A percentile compares a stretch with the other conserved stretches of the same genome.
These are phyloP conservation scores for Blastocystis sp. DNA, from an alignment of 352 stramenopile species.

Conservation along the genomic window DNA sequence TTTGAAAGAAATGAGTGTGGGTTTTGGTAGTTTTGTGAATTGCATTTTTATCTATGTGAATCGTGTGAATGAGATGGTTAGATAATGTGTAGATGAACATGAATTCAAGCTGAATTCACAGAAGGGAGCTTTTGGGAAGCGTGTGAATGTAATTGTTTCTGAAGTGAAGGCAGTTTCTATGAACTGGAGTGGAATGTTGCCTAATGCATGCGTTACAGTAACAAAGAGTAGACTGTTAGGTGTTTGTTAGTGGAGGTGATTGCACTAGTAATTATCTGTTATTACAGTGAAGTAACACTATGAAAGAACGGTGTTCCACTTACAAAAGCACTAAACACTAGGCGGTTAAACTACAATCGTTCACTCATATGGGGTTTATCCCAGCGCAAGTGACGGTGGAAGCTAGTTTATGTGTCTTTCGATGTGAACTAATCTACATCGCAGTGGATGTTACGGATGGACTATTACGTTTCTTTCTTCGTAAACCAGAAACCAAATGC, in stretches of 20 bases:
- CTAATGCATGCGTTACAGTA: too few species aligned
- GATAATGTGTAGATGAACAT: neutral
- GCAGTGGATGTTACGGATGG: neutral
- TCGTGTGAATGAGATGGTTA: neutral
- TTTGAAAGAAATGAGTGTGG: neutral
- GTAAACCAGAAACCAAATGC: neutral
- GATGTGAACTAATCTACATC: neutral
- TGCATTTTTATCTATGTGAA: neutral
- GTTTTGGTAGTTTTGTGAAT: neutral
- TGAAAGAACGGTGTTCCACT: too few species aligned
- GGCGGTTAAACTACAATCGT: too few species aligned
- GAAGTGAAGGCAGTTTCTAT: neutral
- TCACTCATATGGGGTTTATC: neutral
- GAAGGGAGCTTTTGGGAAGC: neutral
- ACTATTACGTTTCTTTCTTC: neutral
- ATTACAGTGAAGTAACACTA: too few species aligned
- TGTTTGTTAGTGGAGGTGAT: too few species aligned
- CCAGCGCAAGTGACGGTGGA: slow-evolving; percentile 3
- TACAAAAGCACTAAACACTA: too few species aligned
- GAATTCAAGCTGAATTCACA: neutral
- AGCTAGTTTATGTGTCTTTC: slow-evolving; percentile 5
- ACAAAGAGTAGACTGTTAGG: too few species aligned
- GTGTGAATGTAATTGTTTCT: neutral
- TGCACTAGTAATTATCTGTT: too few species aligned
- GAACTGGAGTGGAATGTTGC: too few species aligned